Evolutionary conservation across 768 basidiomycete species (phyloP), one percentile per base, ranked within the genome.

Genomic region (Exsudoporus frostii): DNA sequence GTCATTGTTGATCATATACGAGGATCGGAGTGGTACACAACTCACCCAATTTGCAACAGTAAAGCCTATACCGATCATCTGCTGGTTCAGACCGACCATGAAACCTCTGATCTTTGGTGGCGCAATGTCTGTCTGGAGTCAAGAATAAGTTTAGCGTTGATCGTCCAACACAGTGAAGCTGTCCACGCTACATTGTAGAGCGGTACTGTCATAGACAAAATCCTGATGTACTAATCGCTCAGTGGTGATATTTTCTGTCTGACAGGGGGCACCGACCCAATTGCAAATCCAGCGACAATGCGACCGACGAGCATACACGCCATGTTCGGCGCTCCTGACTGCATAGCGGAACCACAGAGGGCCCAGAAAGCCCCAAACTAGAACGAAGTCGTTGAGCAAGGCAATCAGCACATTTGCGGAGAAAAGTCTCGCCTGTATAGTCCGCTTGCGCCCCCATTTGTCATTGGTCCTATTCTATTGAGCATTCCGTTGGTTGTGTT

Each of bases 41-140:
- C 59, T 39, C 29, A 78, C 79, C 80, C 82, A 84, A 55, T 84
- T 83, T 0, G 80, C 79, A 20, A 79, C 79, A 50, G 84, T 80
- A 58, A 84, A 84, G 7, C 84, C 84, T 41, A 83, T 72, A 5
- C 79, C 82, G 36, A 84, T 69, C 79, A 84, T 80, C 57, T 83
- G 78, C 61, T 85, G 84, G 22, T 81, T 78, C 45, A 83, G 66
- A 6, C 84, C 83, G 19, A 84, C 82, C 44, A 86, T 71, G 50
- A 85, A 80, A 7, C 83, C 83, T 59, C 83, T 79, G 51, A 80
- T 77, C 54, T 81, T 77, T 1, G 83, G 82, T 22, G 84, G 83
- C 0, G 82, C 80, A 34, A 85, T 81, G 65, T 85, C 83, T 9
- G 83, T 84, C 80, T 84, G n/a, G 7, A 45, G 24, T 50, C 24